Conservation (phyloP, 2,329 filamentous ascomycete genomes). For the Talaromyces atroroseus region DNA sequence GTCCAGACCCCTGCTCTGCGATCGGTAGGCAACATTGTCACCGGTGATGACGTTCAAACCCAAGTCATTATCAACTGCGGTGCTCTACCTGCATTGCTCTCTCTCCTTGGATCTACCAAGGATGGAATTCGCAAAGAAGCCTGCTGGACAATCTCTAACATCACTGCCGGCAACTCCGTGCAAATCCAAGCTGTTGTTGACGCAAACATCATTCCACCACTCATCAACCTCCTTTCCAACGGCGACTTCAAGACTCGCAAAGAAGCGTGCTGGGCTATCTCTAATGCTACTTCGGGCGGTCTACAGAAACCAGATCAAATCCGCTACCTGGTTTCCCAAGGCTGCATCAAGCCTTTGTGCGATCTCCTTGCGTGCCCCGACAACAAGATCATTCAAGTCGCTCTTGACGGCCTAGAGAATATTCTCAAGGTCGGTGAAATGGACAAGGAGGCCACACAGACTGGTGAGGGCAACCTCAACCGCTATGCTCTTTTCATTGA, state of each 20-base stretch:
- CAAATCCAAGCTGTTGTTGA: constrained; percentile 97
- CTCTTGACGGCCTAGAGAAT: constrained; percentile 95
- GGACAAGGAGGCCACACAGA: constrained; percentile 77
- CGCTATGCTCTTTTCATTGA: constrained; percentile 97
- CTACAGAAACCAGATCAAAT: constrained; percentile 99
- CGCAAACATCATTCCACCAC: constrained; percentile 89
- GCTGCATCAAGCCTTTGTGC: constrained; percentile 95
- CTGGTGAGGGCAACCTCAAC: constrained; percentile 61
- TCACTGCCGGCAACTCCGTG: constrained; percentile 94
- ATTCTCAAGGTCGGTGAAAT: constrained; percentile 99
- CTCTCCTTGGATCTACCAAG: constrained; percentile 92
- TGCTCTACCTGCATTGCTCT: constrained; percentile 83
- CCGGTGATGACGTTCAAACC: constrained; percentile 95
- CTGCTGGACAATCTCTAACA: constrained; percentile 99
- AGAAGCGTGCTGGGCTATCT: constrained; percentile 99
- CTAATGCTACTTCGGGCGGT: constrained; percentile 94
- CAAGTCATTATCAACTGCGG: constrained; percentile 99
- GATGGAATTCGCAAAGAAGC: constrained; percentile 98
- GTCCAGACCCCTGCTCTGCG: constrained; percentile 96
- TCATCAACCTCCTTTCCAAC: constrained; percentile 93
- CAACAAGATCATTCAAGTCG: constrained; percentile 99
- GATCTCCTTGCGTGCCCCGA: constrained; percentile 93
- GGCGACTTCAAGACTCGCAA: constrained; percentile 99
- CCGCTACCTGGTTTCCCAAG: constrained; percentile 84
- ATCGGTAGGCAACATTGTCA: constrained; percentile 98